phyloP scores from a whole-genome alignment of 2,329 filamentous ascomycete genomes.

The Cadophora gregata region DNA sequence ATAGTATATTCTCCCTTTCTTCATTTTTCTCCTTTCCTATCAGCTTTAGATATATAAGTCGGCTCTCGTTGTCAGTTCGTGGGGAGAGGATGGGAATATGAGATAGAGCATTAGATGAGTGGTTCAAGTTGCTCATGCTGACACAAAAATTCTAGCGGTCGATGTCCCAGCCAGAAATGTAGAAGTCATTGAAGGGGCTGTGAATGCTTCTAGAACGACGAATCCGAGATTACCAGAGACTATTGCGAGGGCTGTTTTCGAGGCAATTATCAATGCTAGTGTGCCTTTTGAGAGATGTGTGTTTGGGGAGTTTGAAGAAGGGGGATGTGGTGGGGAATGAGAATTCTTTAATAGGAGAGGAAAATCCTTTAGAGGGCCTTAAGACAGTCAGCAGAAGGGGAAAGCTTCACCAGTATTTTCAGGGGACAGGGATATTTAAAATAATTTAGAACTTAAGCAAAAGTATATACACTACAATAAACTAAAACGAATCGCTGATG shows the following conservation, averaged over 20 bases:
- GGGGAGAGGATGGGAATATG: neutral
- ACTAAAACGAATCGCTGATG: conserved; percentile 3
- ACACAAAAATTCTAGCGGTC: conserved; percentile 8
- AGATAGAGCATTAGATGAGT: neutral
- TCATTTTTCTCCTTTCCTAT: neutral
- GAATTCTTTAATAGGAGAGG: neutral
- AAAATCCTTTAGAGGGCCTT: no score
- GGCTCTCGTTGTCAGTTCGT: neutral
- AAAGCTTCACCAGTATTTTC: neutral
- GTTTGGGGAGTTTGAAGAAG: conserved; percentile 22
- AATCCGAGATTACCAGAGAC: conserved; percentile 24
- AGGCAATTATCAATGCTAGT: conserved; percentile 29
- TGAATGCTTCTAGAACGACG: conserved; percentile 23
- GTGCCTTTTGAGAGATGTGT: conserved; percentile 32
- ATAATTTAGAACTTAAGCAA: neutral
- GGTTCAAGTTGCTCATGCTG: neutral
- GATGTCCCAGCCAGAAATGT: conserved; percentile 28
- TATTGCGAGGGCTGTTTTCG: conserved; percentile 29
- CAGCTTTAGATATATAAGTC: neutral
- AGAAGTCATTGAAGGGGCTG: conserved; percentile 27
- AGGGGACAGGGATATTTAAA: neutral
- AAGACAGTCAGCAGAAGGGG: no score
- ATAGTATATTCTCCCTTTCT: neutral
- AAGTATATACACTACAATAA: conserved; percentile 13
- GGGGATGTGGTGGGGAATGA: neutral